Evolutionary conservation across 148 eudicot species (phyloP).

Genomic region (Camellia japonica): DNA sequence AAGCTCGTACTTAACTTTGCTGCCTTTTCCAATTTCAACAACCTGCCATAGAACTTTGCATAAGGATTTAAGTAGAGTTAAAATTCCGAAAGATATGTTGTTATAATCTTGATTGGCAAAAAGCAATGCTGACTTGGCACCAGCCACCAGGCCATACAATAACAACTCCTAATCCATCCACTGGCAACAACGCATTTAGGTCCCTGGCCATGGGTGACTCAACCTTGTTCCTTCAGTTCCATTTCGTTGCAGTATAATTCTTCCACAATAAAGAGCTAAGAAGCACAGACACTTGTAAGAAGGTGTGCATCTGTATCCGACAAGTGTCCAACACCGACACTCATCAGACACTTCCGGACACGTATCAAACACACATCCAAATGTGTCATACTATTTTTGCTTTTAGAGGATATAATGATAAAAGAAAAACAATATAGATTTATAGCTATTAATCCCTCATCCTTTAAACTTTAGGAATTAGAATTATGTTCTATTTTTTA

Average conservation of each 20-base stretch:
- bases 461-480: too few relatives aligned
- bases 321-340: too few relatives aligned
- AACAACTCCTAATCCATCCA: not conserved
- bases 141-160: not conserved
- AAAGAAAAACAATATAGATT: too few relatives aligned
- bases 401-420: too few relatives aligned
- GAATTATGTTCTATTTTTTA: too few relatives aligned
- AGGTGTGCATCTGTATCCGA: too few relatives aligned
- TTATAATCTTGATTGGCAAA: not conserved
- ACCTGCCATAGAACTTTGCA: conserved; percentile 46
- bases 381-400: too few relatives aligned
- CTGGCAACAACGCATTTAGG: not conserved
- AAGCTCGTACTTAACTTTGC: conserved; percentile 94
- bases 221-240: not conserved
- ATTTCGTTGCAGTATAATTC: not conserved
- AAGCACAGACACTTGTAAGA: too few relatives aligned
- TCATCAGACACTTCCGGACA: too few relatives aligned
- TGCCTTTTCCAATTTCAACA: conserved; percentile 85
- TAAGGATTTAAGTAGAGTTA: not conserved
- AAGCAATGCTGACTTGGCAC: not conserved
- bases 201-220: not conserved
- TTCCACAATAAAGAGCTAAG: not conserved
- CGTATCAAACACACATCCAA: too few relatives aligned
- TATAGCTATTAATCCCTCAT: too few relatives aligned
- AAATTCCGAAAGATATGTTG: not conserved